Evolutionary conservation across 441 rosid species (phyloP).

Genomic region (Sinapis alba): DNA sequence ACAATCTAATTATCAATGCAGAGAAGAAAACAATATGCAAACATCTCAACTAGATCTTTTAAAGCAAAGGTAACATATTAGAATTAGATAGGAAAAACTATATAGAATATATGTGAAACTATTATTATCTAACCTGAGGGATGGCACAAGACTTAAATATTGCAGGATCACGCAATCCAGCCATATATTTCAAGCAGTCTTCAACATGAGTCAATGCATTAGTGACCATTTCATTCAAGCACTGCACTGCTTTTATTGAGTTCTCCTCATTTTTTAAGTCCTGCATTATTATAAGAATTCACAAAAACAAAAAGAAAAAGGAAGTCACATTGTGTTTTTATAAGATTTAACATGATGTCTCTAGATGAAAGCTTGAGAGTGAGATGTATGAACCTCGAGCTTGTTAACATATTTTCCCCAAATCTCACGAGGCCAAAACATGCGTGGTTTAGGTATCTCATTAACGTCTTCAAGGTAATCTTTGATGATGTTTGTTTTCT

Average conservation of each 20-base stretch:
- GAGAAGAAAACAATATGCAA: not conserved
- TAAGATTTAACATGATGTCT: not conserved
- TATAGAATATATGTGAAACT: not conserved
- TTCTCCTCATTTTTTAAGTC: constrained; percentile 79
- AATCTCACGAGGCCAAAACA: constrained; percentile 91
- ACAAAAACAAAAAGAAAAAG: not conserved
- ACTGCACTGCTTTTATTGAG: constrained; percentile 71
- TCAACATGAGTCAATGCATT: constrained; percentile 68
- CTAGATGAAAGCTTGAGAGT: not conserved
- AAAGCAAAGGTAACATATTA: not conserved
- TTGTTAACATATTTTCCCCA: constrained; percentile 82
- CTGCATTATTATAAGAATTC: constrained; percentile 38
- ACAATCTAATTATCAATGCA: constrained; percentile 45
- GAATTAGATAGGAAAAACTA: not conserved
- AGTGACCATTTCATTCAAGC: constrained; percentile 88
- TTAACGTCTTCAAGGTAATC: constrained; percentile 86
- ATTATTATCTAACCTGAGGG: constrained; percentile 58
- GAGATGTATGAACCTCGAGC: constrained; percentile 62
- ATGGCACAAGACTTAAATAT: constrained; percentile 76
- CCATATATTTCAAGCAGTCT: constrained; percentile 68
- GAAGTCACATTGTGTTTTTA: constrained; percentile 3
- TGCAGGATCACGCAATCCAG: constrained; percentile 54
- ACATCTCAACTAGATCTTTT: not conserved
- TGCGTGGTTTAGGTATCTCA: constrained; percentile 85
- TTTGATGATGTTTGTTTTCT: constrained; percentile 86